These are phyloP conservation scores for Phytopythium aichiense DNA, from an alignment of 352 stramenopile genomes.

Conservation along the genomic window DNA sequence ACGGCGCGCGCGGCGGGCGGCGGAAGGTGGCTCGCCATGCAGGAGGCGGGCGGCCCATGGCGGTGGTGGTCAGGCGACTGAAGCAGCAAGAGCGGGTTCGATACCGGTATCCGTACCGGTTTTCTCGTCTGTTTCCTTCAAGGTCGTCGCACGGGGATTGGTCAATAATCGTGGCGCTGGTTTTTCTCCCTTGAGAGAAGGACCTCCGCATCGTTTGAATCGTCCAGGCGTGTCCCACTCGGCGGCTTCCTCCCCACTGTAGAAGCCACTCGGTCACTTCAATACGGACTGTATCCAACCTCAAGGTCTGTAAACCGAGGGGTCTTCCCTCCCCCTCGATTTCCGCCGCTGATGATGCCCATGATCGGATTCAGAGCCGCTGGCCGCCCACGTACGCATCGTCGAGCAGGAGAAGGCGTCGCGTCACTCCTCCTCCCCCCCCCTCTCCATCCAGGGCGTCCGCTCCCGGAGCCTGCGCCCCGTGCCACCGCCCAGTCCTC, in stretches of 20 bases:
- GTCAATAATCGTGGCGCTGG: background rate
- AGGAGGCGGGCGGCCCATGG: too few species aligned
- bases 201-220: background rate
- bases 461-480: background rate
- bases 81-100: too few species aligned
- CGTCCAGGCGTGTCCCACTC: background rate
- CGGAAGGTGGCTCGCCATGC: background rate
- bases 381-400: background rate
- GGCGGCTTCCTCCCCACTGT: background rate
- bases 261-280: background rate
- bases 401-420: background rate
- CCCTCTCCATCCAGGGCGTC: background rate
- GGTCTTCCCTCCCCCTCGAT: background rate
- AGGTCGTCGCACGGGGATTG: background rate
- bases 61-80: background rate
- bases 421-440: background rate
- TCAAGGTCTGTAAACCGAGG: background rate
- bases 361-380: background rate
- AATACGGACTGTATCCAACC: slow-evolving; percentile 5
- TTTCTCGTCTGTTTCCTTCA: background rate
- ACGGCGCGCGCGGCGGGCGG: background rate
- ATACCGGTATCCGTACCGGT: background rate
- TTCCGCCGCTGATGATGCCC: background rate
- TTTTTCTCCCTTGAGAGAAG: background rate
- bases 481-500: too few species aligned